Percentiles rank a stretch among this genome's conserved stretches.
Conservation (phyloP, 1,284 basidiomycete genomes). For the Irpex lacteus region DNA sequence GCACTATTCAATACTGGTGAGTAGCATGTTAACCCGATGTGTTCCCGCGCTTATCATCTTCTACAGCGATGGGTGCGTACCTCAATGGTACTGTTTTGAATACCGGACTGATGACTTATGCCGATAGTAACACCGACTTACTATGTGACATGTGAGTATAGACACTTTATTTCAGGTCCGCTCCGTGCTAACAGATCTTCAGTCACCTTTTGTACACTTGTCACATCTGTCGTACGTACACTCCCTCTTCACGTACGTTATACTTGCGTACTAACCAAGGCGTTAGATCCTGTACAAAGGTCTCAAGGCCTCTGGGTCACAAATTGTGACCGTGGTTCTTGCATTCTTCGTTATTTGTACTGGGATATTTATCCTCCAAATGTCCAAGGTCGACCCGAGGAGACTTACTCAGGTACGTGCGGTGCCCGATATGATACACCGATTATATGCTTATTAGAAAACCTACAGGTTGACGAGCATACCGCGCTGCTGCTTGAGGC, state of each 20-base stretch:
- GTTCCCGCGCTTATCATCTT: slow-evolving; percentile 3
- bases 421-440: neutral
- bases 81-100: slow-evolving; percentile 21
- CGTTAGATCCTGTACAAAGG: slow-evolving; percentile 59
- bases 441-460: neutral
- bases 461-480: slow-evolving; percentile 24
- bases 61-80: slow-evolving; percentile 31
- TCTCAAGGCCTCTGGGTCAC: slow-evolving; percentile 48
- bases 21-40: slow-evolving; percentile 9
- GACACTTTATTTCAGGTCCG: neutral
- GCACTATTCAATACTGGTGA: slow-evolving; percentile 61
- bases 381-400: slow-evolving; percentile 60
- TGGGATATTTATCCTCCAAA: slow-evolving; percentile 64
- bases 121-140: slow-evolving; percentile 53
- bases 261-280: neutral
- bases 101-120: neutral
- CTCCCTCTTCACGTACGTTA: neutral
- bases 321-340: slow-evolving; percentile 59
- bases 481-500: slow-evolving; percentile 28
- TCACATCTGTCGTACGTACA: slow-evolving; percentile 41
- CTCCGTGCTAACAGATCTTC: neutral
- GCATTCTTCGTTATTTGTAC: slow-evolving; percentile 56
- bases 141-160: slow-evolving; percentile 48
- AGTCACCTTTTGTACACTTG: slow-evolving; percentile 54
- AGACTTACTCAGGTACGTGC: slow-evolving; percentile 33